Evolutionary conservation across 345 rosid genomes (phyloP), one percentile per base, ranked within the genome.

Genomic region (Mercurialis annua): DNA sequence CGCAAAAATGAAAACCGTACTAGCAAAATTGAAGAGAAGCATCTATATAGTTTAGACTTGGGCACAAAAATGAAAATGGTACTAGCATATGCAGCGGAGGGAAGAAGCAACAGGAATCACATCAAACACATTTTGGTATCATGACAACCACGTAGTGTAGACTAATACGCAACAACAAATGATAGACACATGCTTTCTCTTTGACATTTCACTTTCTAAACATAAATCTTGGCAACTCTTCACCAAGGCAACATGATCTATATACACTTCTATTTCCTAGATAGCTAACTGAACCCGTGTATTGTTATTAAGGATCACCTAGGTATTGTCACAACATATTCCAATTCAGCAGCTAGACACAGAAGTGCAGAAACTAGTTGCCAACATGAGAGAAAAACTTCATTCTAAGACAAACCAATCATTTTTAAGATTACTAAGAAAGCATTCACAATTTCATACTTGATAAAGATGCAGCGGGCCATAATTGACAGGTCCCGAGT

Each of bases 391-490:
- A 42, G 17, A 33, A 23, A 49, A 33, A n/a, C 7, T 43, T 56
- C 18, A 68, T 44, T 57, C 34, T 68, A 40, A 61, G 62, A 69
- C 10, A 40, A 71, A 72, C 59, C 48, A 59, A 59, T 70, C 60
- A 67, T 10, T 65, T 71, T 70, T 16, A 72, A 77, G 71, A 73
- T 66, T 49, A 60, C 51, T 66, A 64, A 72, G 43, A 68, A 59
- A 66, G 73, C 72, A 76, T 67, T 68, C 11, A 63, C 60, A 49
- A 71, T 76, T 81, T 73, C 90, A 48, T 86, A 86, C 92, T 81
- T 85, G 89, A 75, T 78, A 84, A 80, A 71, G 87, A 78, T 72
- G 91, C 75, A 81, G 84, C 77, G 73, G 74, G 76, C 83, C 77
- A 78, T 77, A 85, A 86, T 68, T 71, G 82, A 59, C 76, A 52